These are phyloP conservation scores for Alloascoidea hylecoeti DNA, from an alignment of 805 yeast genomes.

Conservation along the genomic window DNA sequence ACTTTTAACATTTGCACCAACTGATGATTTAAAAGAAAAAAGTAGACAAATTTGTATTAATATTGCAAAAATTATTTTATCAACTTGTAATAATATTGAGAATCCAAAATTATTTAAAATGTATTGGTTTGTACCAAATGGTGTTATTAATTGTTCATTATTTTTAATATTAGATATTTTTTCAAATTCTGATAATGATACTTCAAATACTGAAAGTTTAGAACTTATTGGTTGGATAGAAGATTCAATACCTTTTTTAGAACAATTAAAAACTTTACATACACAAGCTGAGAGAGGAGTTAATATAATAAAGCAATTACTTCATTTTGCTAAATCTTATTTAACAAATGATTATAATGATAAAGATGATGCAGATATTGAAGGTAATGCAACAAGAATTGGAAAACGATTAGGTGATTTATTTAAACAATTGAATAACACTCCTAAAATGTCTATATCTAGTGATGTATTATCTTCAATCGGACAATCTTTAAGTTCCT, in stretches of 20 bases:
- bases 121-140: slow-evolving; percentile 1
- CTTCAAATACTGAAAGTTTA: neutral
- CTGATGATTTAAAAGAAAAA: neutral
- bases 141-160: neutral
- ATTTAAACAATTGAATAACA: neutral
- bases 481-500: neutral
- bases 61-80: neutral
- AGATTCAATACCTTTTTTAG: slow-evolving; percentile 1
- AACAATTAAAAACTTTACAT: neutral
- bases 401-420: neutral
- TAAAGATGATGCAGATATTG: neutral
- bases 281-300: neutral
- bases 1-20: neutral
- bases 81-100: neutral
- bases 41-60: neutral
- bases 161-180: neutral
- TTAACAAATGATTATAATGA: neutral
- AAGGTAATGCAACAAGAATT: neutral
- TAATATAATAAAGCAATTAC: neutral
- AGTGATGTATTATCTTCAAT: neutral
- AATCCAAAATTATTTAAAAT: slow-evolving; percentile 1
- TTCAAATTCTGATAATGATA: neutral
- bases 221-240: neutral
- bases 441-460: neutral
- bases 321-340: neutral